Evolutionary conservation across 208 protist species (phyloP), one percentile per base, ranked within the genome.

Genomic region (Kentomonas sorsogonicus): DNA sequence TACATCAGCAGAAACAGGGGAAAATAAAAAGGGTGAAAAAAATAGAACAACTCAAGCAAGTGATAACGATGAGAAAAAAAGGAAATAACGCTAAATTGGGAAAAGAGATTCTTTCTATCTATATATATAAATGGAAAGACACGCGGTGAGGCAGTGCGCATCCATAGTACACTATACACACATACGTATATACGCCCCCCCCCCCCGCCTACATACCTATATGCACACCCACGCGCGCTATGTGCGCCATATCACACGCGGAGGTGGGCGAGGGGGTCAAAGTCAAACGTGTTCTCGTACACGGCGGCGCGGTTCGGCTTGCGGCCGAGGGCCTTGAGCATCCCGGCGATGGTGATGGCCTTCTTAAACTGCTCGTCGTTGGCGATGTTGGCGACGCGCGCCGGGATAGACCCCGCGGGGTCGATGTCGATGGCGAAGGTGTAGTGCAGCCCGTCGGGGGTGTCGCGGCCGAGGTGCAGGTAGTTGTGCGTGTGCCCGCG

Each of bases 271-370:
- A 34, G 59, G 9, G 10, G n/a, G 22, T n/a, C 20, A 33, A 64
- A 72, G 15, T 66, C 55, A 26, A 50, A 44, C 10, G 66, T 72
- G 44, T 72, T 66, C 22, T 72, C 16, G 46, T 72, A 66, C 16
- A 53, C 44, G 16, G 48, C 27, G 47, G 40, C 59, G 1, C 61
- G 23, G 50, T 66, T 41, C 45, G 34, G 39, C 34, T 46, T 27
- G 1, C 44, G 43, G 7, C 54, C 60, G 16, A 43, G 38, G 18
- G 27, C 23, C 48, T 59, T 56, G 25, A 66, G 38, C 60, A 60
- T n/a, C n/a, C n/a, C n/a, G n/a, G n/a, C n/a, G n/a, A 48, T 48
- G 16, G 43, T 48, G 11, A 48, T 18, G 16, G 43, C 43, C 43
- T 48, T 48, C 43, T 48, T 48, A 22, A 20, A 48, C 22, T 48